phyloP scores from a whole-genome alignment of 768 basidiomycete genomes.

The Flagelloscypha sp. region DNA sequence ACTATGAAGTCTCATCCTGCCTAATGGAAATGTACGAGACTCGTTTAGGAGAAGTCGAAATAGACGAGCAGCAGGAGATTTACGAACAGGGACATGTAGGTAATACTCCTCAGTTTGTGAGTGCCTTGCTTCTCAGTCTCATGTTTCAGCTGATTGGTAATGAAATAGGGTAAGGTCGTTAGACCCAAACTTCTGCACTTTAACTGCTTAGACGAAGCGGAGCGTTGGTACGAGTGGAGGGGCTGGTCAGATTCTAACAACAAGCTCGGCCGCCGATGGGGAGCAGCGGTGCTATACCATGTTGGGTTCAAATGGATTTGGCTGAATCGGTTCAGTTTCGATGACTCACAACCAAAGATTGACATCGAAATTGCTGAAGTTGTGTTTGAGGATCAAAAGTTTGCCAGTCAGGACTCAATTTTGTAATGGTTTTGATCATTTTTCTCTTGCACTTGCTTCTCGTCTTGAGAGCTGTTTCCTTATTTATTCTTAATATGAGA shows the following conservation, averaged over 20 bases:
- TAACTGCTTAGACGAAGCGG: too few species aligned
- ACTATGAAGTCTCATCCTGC: conserved; percentile 43
- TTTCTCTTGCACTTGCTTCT: too few species aligned
- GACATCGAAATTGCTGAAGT: too few species aligned
- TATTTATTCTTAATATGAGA: too few species aligned
- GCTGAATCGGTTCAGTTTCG: too few species aligned
- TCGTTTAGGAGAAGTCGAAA: conserved; percentile 32
- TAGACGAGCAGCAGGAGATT: conserved; percentile 26
- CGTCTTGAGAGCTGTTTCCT: too few species aligned
- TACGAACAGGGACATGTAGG: conserved; percentile 23
- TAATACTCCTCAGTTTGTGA: conserved; percentile 32
- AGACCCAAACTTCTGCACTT: conserved; percentile 44
- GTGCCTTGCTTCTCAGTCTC: conserved; percentile 1
- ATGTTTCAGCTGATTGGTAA: neutral
- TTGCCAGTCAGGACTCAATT: too few species aligned
- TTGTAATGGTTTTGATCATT: too few species aligned
- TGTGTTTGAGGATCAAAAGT: too few species aligned
- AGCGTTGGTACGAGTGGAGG: too few species aligned
- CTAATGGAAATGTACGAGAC: conserved; percentile 37
- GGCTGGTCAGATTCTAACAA: conserved; percentile 37
- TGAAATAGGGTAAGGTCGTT: conserved; percentile 25
- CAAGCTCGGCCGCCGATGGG: conserved; percentile 32
- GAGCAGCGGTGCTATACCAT: conserved; percentile 35
- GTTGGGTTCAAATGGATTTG: conserved; percentile 44
- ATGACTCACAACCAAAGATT: too few species aligned